Evolutionary conservation across 352 stramenopile species (phyloP), one percentile per base, ranked within the genome.

Genomic region (Phytopythium cucurbitacearum): DNA sequence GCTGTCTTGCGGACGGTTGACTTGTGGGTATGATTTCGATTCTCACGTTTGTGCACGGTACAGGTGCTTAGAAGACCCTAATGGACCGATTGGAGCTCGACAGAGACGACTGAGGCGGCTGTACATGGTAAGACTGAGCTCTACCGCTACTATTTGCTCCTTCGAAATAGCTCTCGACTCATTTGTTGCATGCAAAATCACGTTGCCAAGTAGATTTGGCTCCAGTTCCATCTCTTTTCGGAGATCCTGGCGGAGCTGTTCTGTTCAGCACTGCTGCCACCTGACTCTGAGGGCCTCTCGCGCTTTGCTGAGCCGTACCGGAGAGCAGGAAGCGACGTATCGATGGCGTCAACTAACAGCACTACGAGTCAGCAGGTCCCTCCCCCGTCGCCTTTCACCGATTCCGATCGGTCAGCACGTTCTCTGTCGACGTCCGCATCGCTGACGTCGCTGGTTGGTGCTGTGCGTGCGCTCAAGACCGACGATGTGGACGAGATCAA

Each of bases 141-240:
- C 21, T 13, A 51, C 8, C 13, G 15, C 6, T 40, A 36, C 6
- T 21, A 37, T 12, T 40, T 44, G 49, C 34, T 39, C 1, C 9
- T 38, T 5, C 44, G 33, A 12, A 16, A 21, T 37, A 0, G 12
- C 21, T 10, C n/a, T 50, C 12, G 16, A 7, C 39, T 15, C 12
- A 48, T 7, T 41, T 53, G 7, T 39, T 43, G 40, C 35, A 35
- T 45, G 5, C 35, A 5, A 12, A 28, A 33, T 10, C 6, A 21
- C 39, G 37, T 45, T n/a, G 50, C 9, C 16, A 48, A 48, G n/a
- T 53, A 91, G 80, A 88, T 89, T 40, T 91, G 76, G 78, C 47
- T 89, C 4, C 81, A 91, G 50, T 91, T 91, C 44, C 73, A 89
- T 47, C 40, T 86, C 16, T 91, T 89, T 38, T 67, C 72, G 0